Conservation (phyloP, 2,329 filamentous ascomycete genomes). For the Paracamarosporium sp. region DNA sequence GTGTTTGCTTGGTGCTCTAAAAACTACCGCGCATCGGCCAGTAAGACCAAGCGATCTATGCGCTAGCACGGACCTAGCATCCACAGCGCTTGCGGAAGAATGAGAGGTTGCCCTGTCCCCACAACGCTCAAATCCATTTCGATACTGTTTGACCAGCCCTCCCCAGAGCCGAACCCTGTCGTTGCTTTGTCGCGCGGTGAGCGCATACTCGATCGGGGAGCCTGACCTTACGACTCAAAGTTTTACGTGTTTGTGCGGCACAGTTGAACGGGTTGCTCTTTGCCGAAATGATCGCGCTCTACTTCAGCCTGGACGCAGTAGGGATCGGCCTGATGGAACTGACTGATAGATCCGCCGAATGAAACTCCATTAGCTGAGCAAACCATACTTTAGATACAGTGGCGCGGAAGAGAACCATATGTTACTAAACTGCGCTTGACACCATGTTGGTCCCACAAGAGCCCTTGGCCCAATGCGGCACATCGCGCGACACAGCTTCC, state of each 20-base stretch:
- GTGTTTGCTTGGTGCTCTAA: not conserved
- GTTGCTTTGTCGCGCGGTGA: not conserved
- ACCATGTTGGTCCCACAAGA: too few relatives aligned
- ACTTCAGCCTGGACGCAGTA: too few relatives aligned
- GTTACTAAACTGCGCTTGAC: too few relatives aligned
- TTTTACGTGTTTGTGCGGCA: not conserved
- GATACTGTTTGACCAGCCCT: not conserved
- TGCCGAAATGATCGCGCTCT: too few relatives aligned
- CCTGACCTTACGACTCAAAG: not conserved
- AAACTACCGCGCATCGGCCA: not conserved
- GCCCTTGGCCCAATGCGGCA: too few relatives aligned
- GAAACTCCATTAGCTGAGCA: too few relatives aligned
- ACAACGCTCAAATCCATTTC: not conserved
- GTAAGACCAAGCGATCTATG: not conserved
- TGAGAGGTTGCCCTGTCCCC: not conserved
- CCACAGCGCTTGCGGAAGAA: constrained; percentile 7
- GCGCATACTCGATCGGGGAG: not conserved
- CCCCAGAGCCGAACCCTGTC: not conserved
- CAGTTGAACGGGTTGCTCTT: too few relatives aligned
- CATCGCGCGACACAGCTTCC: too few relatives aligned
- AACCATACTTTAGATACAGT: too few relatives aligned
- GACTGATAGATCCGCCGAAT: too few relatives aligned
- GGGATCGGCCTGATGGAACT: too few relatives aligned
- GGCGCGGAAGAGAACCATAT: too few relatives aligned
- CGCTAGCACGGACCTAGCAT: not conserved